Evolutionary conservation across 1,284 basidiomycete species (phyloP), one percentile per base, ranked within the genome.

Genomic region (Ganoderma sinense): DNA sequence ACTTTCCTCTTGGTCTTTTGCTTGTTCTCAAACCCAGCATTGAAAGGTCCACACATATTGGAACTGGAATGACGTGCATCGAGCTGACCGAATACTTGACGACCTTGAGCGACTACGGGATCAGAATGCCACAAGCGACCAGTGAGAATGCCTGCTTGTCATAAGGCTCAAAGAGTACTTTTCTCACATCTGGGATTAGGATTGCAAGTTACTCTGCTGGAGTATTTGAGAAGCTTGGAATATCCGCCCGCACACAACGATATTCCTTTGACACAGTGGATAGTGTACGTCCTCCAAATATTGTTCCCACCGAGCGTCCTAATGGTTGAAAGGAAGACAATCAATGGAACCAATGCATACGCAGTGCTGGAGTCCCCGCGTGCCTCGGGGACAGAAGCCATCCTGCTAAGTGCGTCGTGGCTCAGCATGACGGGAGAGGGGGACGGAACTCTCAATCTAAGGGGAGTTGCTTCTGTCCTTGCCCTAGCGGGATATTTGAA

Each of bases 341-440:
- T 83, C 39, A 79, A 78, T 29, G 95, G 96, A 7, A 87, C 85
- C 10, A 98, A 98, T 77, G 89, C 92, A 7, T 99, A 97, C 76
- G 95, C 94, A 13, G 84, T 95, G 33, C 84, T 96, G 58, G 86
- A 89, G 8, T 93, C 97, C 2, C 96, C 97, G 1, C 89, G 97
- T 23, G 89, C 93, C 4, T 91, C 97, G 36, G 97, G 97, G 1
- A 91, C 91, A 2, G 97, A 99, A 81, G 94, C 96, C 2, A 93
- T 98, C 75, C 87, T 99, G 26, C 86, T 99, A 51, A 92, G 92
- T 70, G 96, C 97, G 1, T 94, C 96, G 14, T 97, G 96, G 95
- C 75, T 90, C 4, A 96, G 94, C 74, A 84, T 86, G 70, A 85
- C 82, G 58, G 89, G 86, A 36, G 87, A 88, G 69, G 87, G 84